Evolutionary conservation across 2,329 filamentous ascomycete species (phyloP), one percentile per base, ranked within the genome.

Genomic region (Colletotrichum shisoi): DNA sequence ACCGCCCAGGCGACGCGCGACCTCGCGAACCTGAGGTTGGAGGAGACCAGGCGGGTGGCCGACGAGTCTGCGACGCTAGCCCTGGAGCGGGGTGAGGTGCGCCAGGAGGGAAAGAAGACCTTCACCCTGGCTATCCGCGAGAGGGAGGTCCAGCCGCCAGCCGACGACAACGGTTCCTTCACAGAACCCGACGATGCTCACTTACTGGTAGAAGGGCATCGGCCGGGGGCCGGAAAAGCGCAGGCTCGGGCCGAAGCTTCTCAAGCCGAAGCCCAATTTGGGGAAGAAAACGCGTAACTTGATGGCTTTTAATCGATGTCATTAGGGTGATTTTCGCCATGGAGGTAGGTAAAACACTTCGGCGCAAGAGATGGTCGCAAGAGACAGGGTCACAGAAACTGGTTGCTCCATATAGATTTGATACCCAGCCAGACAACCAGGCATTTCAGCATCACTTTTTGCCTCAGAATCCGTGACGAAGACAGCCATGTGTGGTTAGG

Each of bases 51-150:
- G 21, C 78, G 79, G 39, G 75, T 76, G 15, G 77, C 77, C 2
- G 72, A 77, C 60, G 78, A 82, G 57, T 76, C 77, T 1, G 76
- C 76, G 27, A 76, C 81, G 3, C 76, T 88, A 12, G 84, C 85
- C 0, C 70, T 85, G 7, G 86, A 88, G 72, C 80, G 85, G 66
- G 79, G 79, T 8, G 74, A 79, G 44, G 71, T 73, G 21, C 62
- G 71, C 5, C 58, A 71, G 8, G 63, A 40, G 34, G 27, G n/a
- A 8, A 45, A 57, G 11, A 77, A 75, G 59, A 79, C 76, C 68
- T 74, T 87, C 19, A 80, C 82, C 53, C 77, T 87, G 42, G 80
- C 76, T 1, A 82, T 87, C 24, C 79, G 77, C 56, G 87, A 87
- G 75, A 88, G 84, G 72, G 80, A 74, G 19, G 80, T 78, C 48